phyloP scores from a whole-genome alignment of 495 filamentous ascomycete genomes.

The Aspergillus affinis region DNA sequence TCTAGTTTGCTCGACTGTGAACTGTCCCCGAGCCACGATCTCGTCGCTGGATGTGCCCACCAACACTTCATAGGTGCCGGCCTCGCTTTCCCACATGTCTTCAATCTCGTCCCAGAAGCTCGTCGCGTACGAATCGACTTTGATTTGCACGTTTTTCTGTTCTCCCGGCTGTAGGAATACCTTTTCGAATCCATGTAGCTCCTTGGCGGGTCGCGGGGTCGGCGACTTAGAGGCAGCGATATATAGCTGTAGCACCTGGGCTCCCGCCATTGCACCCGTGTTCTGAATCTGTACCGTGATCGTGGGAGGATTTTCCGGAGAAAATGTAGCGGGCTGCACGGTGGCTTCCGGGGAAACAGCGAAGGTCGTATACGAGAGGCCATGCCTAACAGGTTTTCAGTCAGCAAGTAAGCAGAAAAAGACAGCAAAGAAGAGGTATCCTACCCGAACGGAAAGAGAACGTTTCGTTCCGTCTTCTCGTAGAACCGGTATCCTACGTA shows the following conservation, averaged over 20 bases:
- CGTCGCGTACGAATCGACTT: conserved; percentile 62
- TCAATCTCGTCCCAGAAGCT: conserved; percentile 72
- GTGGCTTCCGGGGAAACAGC: conserved; percentile 39
- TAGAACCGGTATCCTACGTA: conserved; percentile 78
- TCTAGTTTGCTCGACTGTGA: conserved; percentile 39
- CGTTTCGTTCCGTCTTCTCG: conserved; percentile 61
- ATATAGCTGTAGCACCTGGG: conserved; percentile 74
- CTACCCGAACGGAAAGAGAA: conserved; percentile 26
- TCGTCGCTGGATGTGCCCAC: conserved; percentile 50
- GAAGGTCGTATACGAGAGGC: conserved; percentile 73
- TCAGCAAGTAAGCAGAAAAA: conserved; percentile 31
- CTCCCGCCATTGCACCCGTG: conserved; percentile 51
- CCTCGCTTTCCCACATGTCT: conserved; percentile 67
- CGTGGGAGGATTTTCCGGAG: conserved; percentile 55
- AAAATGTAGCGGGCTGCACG: conserved; percentile 47
- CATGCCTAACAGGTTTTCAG: conserved; percentile 22
- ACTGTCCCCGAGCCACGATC: conserved; percentile 36
- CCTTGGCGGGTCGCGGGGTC: conserved; percentile 34
- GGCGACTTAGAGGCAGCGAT: conserved; percentile 49
- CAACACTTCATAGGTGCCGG: conserved; percentile 65
- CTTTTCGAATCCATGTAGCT: conserved; percentile 65
- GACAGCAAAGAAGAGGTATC: background rate
- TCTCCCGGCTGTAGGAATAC: conserved; percentile 63
- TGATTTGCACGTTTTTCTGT: conserved; percentile 58
- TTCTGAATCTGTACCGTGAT: conserved; percentile 52